These are phyloP conservation scores for Linderniella brevidens DNA, from an alignment of 257 asterid species.

Conservation along the genomic window DNA sequence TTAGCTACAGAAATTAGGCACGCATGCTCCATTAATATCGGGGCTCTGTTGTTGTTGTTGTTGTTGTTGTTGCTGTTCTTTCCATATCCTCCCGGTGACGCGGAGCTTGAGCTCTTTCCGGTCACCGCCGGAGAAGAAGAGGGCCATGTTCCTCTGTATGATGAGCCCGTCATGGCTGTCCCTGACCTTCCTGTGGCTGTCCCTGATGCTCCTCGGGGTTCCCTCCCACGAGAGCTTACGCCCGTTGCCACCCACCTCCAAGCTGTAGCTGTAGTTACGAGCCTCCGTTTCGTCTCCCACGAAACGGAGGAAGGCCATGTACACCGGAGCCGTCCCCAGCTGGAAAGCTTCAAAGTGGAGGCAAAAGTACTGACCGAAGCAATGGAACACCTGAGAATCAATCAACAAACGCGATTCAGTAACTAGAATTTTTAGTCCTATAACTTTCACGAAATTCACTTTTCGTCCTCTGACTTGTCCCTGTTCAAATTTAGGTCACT, in stretches of 20 bases:
- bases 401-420: neutral
- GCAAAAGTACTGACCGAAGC: slow-evolving; percentile 38
- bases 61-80: slow-evolving; percentile 40
- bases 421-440: neutral
- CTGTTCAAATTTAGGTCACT: too few species aligned
- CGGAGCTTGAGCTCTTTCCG: slow-evolving; percentile 42
- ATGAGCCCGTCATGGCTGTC: slow-evolving; percentile 47
- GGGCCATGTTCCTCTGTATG: slow-evolving; percentile 35
- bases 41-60: too few species aligned
- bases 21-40: slow-evolving; percentile 20
- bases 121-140: slow-evolving; percentile 41
- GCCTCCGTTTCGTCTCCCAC: slow-evolving; percentile 41
- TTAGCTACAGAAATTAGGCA: slow-evolving; percentile 31
- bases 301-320: slow-evolving; percentile 41
- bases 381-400: slow-evolving; percentile 34
- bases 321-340: slow-evolving; percentile 34
- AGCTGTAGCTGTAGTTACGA: slow-evolving; percentile 33
- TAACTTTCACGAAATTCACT: too few species aligned
- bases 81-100: slow-evolving; percentile 37
- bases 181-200: slow-evolving; percentile 40
- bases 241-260: slow-evolving; percentile 49
- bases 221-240: slow-evolving; percentile 44
- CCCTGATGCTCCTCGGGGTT: slow-evolving; percentile 40
- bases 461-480: too few species aligned
- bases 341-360: slow-evolving; percentile 44